phyloP scores from a whole-genome alignment of 129 eudicot species.

The sunflower (Helianthus annuus) region HanXRQr2.0-SUNRISE NC_035441.2:115346259-115346758 shows the following conservation, averaged over 20 bases:
- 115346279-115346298: not conserved
- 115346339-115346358: not conserved
- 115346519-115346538: conserved; percentile 5
- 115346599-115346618: conserved; percentile 1
- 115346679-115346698: conserved; percentile 8
- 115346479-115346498: not conserved
- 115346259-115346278: not conserved
- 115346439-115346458: not conserved
- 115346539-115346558: not conserved
- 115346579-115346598: not conserved
- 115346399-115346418: not conserved
- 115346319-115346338: not conserved
- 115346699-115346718: conserved; percentile 2
- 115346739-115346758: conserved; percentile 28
- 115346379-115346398: not conserved
- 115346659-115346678: not conserved
- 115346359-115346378: not conserved
- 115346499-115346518: not conserved
- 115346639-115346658: conserved; percentile 5
- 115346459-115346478: not conserved
- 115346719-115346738: conserved; percentile 10
- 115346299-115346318: not conserved
- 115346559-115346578: not conserved
- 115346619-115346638: conserved; percentile 1
- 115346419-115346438: not conserved